Evolutionary conservation across 2,329 filamentous ascomycete genomes (phyloP), one percentile per base, ranked within the genome.

Genomic region (Cladophialophora carrionii): DNA sequence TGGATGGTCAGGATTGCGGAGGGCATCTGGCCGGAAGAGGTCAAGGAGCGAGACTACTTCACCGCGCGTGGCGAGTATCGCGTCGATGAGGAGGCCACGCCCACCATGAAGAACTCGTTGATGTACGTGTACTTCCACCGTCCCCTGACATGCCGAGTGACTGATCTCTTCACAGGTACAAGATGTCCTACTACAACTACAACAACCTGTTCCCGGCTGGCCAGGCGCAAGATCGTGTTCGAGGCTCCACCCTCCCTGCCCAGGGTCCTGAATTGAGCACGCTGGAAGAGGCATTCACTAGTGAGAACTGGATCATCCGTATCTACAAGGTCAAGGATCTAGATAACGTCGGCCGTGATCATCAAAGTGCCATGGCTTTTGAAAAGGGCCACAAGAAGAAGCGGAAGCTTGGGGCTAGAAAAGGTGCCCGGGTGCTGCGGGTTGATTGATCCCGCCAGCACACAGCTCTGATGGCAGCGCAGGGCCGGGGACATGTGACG

Each of bases 141-240:
- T 51, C 8, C n/a, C 46, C 12, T 3, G n/a, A 22, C 43, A 51
- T 59, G 12, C 14, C 64, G 67, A 73, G 77, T 65, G 17, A 74
- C 65, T 14, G 51, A 61, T 48, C 29, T 20, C 20, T 20, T 26
- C 43, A 48, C 65, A 96, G 93, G 92, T 99, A 99, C 87, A 99
- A 99, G 86, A 97, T 99, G 93, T 97, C 92, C 24, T 99, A 99
- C 85, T 91, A 99, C 87, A 98, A 98, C 85, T 99, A 91, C 84
- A 87, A 94, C 60, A 82, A 85, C 54, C 87, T 99, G 68, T 99
- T 98, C 86, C 94, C 93, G 52, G 85, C 89, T 1, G 95, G 95
- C 68, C 92, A 98, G 80, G 93, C 91, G 41, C 83, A 88, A 72
- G 95, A 99, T 77, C 90, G 95, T 72, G 95, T 99, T 70, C 92